Conservation (phyloP, 352 stramenopile genomes). For the Paralagenidium karlingii region DNA sequence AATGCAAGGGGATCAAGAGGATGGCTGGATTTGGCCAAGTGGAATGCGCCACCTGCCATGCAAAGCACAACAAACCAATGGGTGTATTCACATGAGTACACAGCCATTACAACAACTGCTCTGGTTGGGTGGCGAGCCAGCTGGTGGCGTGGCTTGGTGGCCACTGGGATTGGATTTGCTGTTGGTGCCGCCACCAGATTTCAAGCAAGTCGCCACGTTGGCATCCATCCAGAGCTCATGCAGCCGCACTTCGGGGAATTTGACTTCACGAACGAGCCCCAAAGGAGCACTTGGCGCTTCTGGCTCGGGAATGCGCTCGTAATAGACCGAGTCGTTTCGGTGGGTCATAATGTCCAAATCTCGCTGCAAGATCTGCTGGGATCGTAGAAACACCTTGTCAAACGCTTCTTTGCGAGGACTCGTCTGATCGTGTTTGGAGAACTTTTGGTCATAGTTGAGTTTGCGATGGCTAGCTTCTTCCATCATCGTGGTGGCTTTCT, state of each 20-base stretch:
- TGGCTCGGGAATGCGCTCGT: slow-evolving; percentile 44
- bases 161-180: slow-evolving; percentile 2
- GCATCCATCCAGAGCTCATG: slow-evolving; percentile 33
- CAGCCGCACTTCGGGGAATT: slow-evolving; percentile 14
- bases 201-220: slow-evolving; percentile 31
- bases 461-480: slow-evolving; percentile 16
- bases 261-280: slow-evolving; percentile 33
- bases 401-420: slow-evolving; percentile 20
- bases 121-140: slow-evolving; percentile 1
- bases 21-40: too few relatives aligned
- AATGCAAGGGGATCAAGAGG: too few relatives aligned
- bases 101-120: slow-evolving; percentile 34
- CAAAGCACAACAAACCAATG: too few relatives aligned
- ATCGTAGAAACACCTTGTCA: slow-evolving; percentile 29
- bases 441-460: slow-evolving; percentile 22
- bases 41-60: too few relatives aligned
- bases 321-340: slow-evolving; percentile 60
- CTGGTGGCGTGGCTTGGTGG: neutral
- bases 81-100: slow-evolving; percentile 24
- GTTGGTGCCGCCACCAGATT: slow-evolving; percentile 5
- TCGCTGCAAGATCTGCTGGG: slow-evolving; percentile 47
- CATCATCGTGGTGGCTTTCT: slow-evolving; percentile 23
- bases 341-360: slow-evolving; percentile 55
- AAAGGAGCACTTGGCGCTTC: slow-evolving; percentile 19
- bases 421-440: slow-evolving; percentile 17